Evolutionary conservation across 352 stramenopile genomes (phyloP), one percentile per base, ranked within the genome.

Genomic region (Hyaloperonospora arabidopsidis): DNA sequence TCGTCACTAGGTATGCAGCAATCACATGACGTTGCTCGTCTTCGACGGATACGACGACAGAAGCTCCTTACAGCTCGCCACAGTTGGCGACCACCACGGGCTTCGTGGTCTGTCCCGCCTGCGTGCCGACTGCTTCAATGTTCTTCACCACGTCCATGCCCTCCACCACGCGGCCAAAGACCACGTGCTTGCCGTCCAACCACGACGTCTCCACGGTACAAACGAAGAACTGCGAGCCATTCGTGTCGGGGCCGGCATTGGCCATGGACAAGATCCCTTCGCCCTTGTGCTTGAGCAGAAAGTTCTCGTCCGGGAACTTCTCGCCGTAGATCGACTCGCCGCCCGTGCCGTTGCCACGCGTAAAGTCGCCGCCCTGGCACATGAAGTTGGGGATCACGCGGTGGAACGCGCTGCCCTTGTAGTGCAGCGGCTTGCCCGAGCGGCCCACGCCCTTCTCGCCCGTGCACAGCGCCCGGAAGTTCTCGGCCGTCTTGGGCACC

Each of bases 181-280:
- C 88, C 18, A 96, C 86, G 70, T 97, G 88, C 68, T 92, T 89
- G 61, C 86, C 87, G 65, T 96, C 88, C 58, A 97, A 68, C 86
- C 86, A 96, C 55, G 79, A 76, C 46, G 87, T 96, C 70, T 87
- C 72, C 34, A 91, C 87, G 28, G 86, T 96, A 75, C 82, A 94
- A 51, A 98, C 95, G 74, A 98, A 98, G 73, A 99, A 99, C 74
- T 98, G 93, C 61, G 87, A 97, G 48, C 90, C 89, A 74, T 99
- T 98, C 15, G 94, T 98, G 81, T 99, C 84, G n/a, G 80, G 81
- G 11, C 96, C 96, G 25, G 85, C 85, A 74, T 98, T 98, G 23
- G 95, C 96, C 94, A 98, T 98, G 38, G 86, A 96, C 36, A 98
- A 64, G 19, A 97, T 89, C 40, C 94, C 95, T 36, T 87, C 74